These are phyloP conservation scores for Symmetrospora coprosmae DNA, from an alignment of 768 basidiomycete species.

Conservation along the genomic window DNA sequence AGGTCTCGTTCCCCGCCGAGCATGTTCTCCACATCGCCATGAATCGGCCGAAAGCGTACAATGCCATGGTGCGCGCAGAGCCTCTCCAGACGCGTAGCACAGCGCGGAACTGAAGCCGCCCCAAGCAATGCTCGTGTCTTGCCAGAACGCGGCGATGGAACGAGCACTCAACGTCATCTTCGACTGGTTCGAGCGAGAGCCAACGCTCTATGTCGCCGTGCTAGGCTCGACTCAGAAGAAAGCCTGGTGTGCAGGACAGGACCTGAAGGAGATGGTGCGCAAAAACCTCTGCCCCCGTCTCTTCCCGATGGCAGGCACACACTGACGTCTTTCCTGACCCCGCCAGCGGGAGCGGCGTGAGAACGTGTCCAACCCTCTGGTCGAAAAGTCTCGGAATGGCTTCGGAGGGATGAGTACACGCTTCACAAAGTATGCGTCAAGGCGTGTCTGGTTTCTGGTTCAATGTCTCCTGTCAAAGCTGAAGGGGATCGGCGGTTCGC, in stretches of 20 bases:
- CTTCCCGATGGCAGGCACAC: background rate
- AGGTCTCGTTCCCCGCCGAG: conserved; percentile 17
- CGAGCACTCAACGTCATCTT: conserved; percentile 23
- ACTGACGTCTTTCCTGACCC: background rate
- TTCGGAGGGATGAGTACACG: conserved; percentile 19
- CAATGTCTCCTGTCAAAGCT: too few relatives aligned
- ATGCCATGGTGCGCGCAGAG: conserved; percentile 55
- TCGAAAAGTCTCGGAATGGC: conserved; percentile 6
- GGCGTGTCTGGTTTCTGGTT: too few relatives aligned
- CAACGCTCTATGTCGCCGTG: conserved; percentile 26
- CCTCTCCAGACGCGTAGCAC: background rate
- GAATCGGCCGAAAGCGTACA: conserved; percentile 57
- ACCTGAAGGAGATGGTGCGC: conserved; percentile 6
- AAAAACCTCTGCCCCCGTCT: background rate
- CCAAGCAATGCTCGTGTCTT: too few relatives aligned
- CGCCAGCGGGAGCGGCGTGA: background rate
- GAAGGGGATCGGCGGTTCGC: too few relatives aligned
- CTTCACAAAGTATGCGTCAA: conserved; percentile 19
- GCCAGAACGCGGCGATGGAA: conserved; percentile 22
- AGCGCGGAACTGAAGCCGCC: background rate
- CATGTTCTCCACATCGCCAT: conserved; percentile 41
- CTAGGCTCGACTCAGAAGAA: conserved; percentile 21
- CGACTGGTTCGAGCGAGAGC: conserved; percentile 31
- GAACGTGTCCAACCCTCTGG: background rate
- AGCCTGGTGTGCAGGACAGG: conserved; percentile 31